Base-by-base conservation (phyloP, 805 yeast species). In the Candida verbasci region DNA sequence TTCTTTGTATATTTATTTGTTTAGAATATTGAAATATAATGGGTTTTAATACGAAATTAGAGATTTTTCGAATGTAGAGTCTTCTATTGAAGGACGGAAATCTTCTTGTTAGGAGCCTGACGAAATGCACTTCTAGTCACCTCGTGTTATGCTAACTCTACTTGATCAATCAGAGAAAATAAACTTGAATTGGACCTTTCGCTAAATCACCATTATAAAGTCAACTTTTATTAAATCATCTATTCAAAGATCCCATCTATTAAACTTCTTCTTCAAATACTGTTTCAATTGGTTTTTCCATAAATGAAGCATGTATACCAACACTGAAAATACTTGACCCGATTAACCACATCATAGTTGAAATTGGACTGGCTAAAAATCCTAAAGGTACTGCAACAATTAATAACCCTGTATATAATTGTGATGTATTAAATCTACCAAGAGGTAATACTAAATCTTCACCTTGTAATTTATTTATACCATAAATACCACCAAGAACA, bases 241-340 rank as follows among this genome's bases (percentile, higher is more conserved):
- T n/a, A n/a, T n/a, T n/a, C n/a, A n/a, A n/a, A n/a, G n/a, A n/a
- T n/a, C n/a, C n/a, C n/a, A n/a, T n/a, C n/a, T n/a, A 6, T 29
- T 53, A 67, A 25, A 67, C 72, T 47, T 83, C 86, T 56, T 87
- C 96, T 55, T 88, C 93, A 55, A 91, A 93, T 14, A 91, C 89
- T 25, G 91, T 80, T 65, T 93, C 97, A 42, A 89, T 81, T 15
- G 98, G 98, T 65, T 91, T 93, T 56, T 93, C 97, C 76, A 93
- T 72, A 44, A 91, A 68, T 3, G 89, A 70, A 31, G 97, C 98
- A 60, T 93, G 98, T 3, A 87, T 74, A 31, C 88, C 65, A 27
- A 91, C 85, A 24, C 83, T 59, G 32, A 82, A 82, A 18, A 82
- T 82, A 26, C 93, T 81, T 11, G 95, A 85, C 49, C 95, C 93